Percentiles rank a stretch among this genome's conserved stretches.
These are phyloP conservation scores for Onygenales sp. DNA, from an alignment of 2,329 filamentous ascomycete genomes.

Conservation along the genomic window DNA sequence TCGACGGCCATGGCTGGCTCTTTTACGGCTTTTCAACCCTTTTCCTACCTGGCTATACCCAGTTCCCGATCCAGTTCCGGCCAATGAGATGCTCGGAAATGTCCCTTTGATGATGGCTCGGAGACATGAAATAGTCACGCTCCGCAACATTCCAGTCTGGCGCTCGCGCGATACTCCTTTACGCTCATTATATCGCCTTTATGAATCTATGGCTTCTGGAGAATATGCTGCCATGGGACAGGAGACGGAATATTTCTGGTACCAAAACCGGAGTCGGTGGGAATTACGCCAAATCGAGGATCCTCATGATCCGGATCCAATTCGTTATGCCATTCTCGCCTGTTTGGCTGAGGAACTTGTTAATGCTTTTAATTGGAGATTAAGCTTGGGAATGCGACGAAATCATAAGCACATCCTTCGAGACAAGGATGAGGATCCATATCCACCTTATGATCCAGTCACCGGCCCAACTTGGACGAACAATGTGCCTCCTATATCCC, in stretches of 20 bases:
- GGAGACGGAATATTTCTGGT: conserved; percentile 21
- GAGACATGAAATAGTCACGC: conserved; percentile 4
- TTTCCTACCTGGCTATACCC: conserved; percentile 10
- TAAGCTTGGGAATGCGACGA: conserved; percentile 16
- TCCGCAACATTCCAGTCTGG: conserved; percentile 14
- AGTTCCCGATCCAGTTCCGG: conserved; percentile 11
- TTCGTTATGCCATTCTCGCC: conserved; percentile 21
- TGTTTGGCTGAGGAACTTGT: conserved; percentile 17
- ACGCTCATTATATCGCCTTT: conserved; percentile 19
- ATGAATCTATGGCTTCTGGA: conserved; percentile 15
- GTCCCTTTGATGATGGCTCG: conserved; percentile 5
- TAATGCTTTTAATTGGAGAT: conserved; percentile 19
- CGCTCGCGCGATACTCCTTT: conserved; percentile 17
- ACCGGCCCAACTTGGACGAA: conserved; percentile 14
- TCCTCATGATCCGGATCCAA: conserved; percentile 17
- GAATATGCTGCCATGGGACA: conserved; percentile 13
- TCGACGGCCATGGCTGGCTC: conserved; percentile 12
- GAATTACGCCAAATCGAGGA: conserved; percentile 16
- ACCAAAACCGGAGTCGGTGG: conserved; percentile 14
- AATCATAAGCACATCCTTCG: conserved; percentile 12
- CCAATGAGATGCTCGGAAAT: conserved; percentile 9
- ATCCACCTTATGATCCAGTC: conserved; percentile 10
- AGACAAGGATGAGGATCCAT: conserved; percentile 10
- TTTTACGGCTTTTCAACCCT: conserved; percentile 16
- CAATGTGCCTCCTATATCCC: conserved; percentile 9